Conservation (phyloP, 176 grass and related monocot genomes). For the Musa schizocarpa region DNA sequence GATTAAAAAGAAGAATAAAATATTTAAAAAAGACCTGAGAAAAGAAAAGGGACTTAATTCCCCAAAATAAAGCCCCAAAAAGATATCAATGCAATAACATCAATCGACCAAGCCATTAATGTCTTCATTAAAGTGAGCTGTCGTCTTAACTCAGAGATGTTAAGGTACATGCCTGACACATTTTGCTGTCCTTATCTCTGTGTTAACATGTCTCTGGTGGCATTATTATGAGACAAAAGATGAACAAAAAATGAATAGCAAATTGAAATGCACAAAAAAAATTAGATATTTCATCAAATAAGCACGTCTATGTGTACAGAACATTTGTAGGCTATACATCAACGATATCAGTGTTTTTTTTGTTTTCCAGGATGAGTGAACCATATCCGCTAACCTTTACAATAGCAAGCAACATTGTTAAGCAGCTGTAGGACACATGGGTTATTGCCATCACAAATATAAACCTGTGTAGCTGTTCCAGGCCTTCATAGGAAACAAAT, state of each 20-base stretch:
- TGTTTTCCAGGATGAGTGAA: neutral
- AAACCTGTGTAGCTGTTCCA: constrained; percentile 91
- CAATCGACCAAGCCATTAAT: too few relatives aligned
- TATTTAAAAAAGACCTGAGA: too few relatives aligned
- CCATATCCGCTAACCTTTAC: constrained; percentile 52
- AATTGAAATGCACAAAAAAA: neutral
- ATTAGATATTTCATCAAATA: neutral
- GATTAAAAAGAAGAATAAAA: too few relatives aligned
- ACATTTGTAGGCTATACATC: neutral
- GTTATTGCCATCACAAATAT: constrained; percentile 99
- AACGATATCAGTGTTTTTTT: neutral
- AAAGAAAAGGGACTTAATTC: too few relatives aligned
- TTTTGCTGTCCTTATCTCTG: neutral
- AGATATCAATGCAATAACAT: too few relatives aligned
- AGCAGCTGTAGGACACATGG: constrained; percentile 86
- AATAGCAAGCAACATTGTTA: constrained; percentile 92
- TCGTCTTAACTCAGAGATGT: neutral
- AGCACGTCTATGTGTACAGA: neutral
- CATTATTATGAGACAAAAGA: neutral
- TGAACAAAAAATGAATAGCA: neutral
- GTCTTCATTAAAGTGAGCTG: neutral
- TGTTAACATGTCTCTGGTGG: neutral
- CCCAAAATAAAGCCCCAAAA: too few relatives aligned
- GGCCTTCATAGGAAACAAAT: constrained; percentile 87
- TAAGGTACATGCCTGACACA: neutral